phyloP scores from a whole-genome alignment of 2,329 filamentous ascomycete genomes.

The Hypoxylon sp. region DNA sequence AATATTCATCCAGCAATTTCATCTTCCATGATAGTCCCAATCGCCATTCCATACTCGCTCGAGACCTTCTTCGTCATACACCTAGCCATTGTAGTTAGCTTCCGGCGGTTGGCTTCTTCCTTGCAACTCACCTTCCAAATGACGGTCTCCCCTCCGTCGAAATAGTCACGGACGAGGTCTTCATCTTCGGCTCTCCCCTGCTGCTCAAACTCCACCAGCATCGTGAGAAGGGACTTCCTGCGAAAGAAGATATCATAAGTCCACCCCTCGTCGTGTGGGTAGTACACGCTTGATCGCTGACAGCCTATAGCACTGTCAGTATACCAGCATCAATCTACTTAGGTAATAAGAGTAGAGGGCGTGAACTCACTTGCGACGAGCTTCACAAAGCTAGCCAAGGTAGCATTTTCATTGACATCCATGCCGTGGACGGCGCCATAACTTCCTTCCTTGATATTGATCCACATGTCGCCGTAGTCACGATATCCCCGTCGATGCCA shows the following conservation, averaged over 20 bases:
- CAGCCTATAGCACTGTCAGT: background rate
- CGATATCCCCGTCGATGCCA: conserved; percentile 44
- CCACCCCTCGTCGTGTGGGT: conserved; percentile 19
- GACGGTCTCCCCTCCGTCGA: conserved; percentile 44
- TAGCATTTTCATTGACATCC: conserved; percentile 37
- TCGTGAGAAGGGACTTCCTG: conserved; percentile 35
- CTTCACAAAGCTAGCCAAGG: conserved; percentile 29
- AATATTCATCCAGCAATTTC: background rate
- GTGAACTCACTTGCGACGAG: conserved; percentile 18
- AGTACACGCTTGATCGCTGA: background rate
- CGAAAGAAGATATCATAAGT: conserved; percentile 38
- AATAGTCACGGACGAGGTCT: conserved; percentile 39
- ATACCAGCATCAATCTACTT: background rate
- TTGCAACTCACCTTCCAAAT: conserved; percentile 32
- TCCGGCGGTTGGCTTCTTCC: background rate
- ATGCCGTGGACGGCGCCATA: conserved; percentile 31
- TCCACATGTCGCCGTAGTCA: conserved; percentile 39
- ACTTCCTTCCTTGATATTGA: conserved; percentile 42
- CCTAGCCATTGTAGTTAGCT: conserved; percentile 8
- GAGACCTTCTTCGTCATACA: conserved; percentile 12
- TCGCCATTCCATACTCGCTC: conserved; percentile 11
- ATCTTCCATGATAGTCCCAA: conserved; percentile 21
- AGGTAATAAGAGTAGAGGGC: background rate
- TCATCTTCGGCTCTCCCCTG: conserved; percentile 24
- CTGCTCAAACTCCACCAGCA: conserved; percentile 36